Evolutionary conservation across 2,329 filamentous ascomycete genomes (phyloP), one percentile per base, ranked within the genome.

Genomic region (Falciphora oryzae): DNA sequence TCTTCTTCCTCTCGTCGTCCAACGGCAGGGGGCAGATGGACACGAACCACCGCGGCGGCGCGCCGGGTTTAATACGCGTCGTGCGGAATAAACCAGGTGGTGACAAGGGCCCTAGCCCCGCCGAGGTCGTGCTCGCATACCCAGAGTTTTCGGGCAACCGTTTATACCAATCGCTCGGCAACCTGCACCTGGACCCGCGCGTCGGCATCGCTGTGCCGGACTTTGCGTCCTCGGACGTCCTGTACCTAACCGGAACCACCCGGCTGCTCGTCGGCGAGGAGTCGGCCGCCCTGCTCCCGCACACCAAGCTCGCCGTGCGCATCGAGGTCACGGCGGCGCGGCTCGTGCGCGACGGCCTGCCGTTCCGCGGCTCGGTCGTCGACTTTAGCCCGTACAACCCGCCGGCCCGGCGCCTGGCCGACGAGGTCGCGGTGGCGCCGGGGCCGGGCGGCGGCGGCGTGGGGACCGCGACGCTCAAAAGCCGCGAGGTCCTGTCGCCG

Each of bases 81-180:
- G 73, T 88, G 1, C 83, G 82, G 27, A 88, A 90, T 65, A 75
- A 79, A 3, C 18, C 44, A 13, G 74, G 3, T 27, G 25, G 22
- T 4, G 31, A n/a, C 18, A 11, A 22, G 11, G 27, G 27, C 38
- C n/a, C n/a, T n/a, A n/a, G n/a, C n/a, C 8, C 77, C 1, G 75
- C 69, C 4, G 71, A 11, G 11, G 74, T 79, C 1, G 80, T 85
- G 3, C 74, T 96, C 18, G 80, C 89, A 3, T 96, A 92, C 75
- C 92, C 92, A 0, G 92, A 96, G 73, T 96, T 90, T 73, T 93
- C 89, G 0, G 92, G 92, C 10, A 96, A 96, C 74, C 81, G 91
- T 22, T 78, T 95, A 0, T 96, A 96, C 70, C 92, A 96, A 74
- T 91, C 89, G 0, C 81, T 96, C 0, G 92, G 92, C 1, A 96